Percentiles rank a stretch among this genome's conserved stretches.
phyloP scores from a whole-genome alignment of 805 yeast species.

The Middelhovenomyces tepae region DNA sequence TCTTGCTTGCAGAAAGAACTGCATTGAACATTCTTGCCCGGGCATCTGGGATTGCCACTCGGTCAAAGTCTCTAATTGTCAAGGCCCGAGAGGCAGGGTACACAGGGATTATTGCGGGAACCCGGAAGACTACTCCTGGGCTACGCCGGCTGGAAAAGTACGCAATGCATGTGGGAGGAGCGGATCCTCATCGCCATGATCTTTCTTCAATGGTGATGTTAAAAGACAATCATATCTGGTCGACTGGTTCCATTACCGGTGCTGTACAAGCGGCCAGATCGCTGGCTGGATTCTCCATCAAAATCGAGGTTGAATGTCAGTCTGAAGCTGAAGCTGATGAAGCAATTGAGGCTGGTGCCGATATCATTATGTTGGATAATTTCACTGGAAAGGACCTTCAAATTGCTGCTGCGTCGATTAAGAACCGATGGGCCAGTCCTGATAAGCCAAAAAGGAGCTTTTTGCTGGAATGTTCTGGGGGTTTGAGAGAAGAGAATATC shows the following conservation, averaged over 20 bases:
- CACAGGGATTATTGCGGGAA: slow-evolving; percentile 84
- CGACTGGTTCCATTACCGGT: slow-evolving; percentile 82
- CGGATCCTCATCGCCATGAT: slow-evolving; percentile 87
- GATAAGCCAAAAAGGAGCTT: slow-evolving; percentile 38
- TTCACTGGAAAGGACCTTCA: slow-evolving; percentile 60
- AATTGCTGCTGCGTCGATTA: slow-evolving; percentile 55
- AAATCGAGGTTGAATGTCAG: slow-evolving; percentile 90
- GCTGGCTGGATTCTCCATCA: slow-evolving; percentile 81
- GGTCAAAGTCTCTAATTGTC: slow-evolving; percentile 46
- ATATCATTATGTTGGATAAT: slow-evolving; percentile 89
- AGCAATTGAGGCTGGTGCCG: slow-evolving; percentile 93
- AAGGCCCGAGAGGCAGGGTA: slow-evolving; percentile 64
- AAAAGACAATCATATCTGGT: slow-evolving; percentile 88
- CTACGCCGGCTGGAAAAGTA: slow-evolving; percentile 81
- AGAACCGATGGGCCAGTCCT: slow-evolving; percentile 40
- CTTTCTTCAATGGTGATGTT: slow-evolving; percentile 92
- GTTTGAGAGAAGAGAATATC: slow-evolving; percentile 65
- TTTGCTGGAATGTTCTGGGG: slow-evolving; percentile 86
- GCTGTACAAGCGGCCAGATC: slow-evolving; percentile 71
- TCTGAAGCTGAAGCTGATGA: slow-evolving; percentile 79
- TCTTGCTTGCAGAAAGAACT: slow-evolving; percentile 77
- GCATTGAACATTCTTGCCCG: slow-evolving; percentile 76
- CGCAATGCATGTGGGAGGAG: slow-evolving; percentile 92
- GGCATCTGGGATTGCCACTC: slow-evolving; percentile 81
- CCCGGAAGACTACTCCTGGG: slow-evolving; percentile 97